These are phyloP conservation scores for Sarcodon sp. DNA, from an alignment of 768 basidiomycete species.

Conservation along the genomic window DNA sequence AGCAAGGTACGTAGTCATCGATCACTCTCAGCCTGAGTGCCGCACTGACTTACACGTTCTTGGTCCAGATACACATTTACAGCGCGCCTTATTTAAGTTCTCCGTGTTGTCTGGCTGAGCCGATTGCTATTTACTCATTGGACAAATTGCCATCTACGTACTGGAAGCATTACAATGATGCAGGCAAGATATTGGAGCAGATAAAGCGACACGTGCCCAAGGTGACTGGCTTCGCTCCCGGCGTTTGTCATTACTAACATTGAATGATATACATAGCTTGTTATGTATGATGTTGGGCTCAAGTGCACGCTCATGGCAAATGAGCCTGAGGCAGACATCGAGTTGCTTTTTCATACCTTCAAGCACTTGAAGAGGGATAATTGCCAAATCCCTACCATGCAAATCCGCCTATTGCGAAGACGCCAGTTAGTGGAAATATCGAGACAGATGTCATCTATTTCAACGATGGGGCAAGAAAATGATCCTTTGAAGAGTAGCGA, in stretches of 20 bases:
- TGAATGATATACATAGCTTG: constrained; percentile 19
- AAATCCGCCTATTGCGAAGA: background rate
- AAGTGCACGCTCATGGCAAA: constrained; percentile 44
- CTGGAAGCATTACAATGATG: constrained; percentile 34
- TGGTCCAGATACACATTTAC: constrained; percentile 28
- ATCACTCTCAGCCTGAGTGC: background rate
- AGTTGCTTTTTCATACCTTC: constrained; percentile 20
- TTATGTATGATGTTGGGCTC: constrained; percentile 22
- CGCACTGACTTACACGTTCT: background rate
- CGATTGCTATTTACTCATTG: constrained; percentile 20
- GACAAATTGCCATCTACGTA: constrained; percentile 25
- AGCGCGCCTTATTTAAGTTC: constrained; percentile 36
- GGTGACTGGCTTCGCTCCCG: constrained; percentile 17
- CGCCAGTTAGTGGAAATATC: background rate
- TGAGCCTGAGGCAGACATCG: constrained; percentile 31
- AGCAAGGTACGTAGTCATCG: constrained; percentile 15
- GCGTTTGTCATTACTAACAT: background rate
- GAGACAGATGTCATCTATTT: constrained; percentile 1
- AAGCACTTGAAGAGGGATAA: background rate
- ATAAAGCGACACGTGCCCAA: constrained; percentile 41
- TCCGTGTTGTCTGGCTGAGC: constrained; percentile 35
- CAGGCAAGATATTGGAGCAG: constrained; percentile 27
- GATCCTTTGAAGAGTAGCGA: constrained; percentile 4
- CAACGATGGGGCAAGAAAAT: background rate
- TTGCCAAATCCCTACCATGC: background rate